These are phyloP conservation scores for Globisporangium alternatum DNA, from an alignment of 352 stramenopile genomes.

Conservation along the genomic window DNA sequence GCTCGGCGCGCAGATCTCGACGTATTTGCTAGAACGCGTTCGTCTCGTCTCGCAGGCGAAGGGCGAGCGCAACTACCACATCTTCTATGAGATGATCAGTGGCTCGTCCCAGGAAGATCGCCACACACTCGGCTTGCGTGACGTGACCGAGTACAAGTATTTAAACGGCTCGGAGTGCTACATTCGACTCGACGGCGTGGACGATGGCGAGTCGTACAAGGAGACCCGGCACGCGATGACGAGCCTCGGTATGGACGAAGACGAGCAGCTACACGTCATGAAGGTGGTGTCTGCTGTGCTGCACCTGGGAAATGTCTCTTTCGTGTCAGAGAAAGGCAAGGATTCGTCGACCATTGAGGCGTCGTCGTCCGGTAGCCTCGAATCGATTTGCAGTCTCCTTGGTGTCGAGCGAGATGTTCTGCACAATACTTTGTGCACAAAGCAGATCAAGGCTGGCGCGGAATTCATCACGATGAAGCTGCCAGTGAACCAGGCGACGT, in stretches of 20 bases:
- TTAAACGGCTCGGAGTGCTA: slow-evolving; percentile 82
- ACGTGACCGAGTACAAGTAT: slow-evolving; percentile 73
- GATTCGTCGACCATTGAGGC: slow-evolving; percentile 57
- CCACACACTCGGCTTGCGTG: slow-evolving; percentile 38
- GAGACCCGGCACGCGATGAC: slow-evolving; percentile 79
- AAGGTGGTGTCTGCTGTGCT: slow-evolving; percentile 82
- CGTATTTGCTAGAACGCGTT: slow-evolving; percentile 96
- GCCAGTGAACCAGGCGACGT: slow-evolving; percentile 59
- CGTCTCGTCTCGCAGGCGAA: slow-evolving; percentile 90
- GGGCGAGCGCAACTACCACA: slow-evolving; percentile 97
- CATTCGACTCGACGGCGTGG: slow-evolving; percentile 65
- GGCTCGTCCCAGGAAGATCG: slow-evolving; percentile 64
- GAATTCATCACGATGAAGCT: slow-evolving; percentile 79
- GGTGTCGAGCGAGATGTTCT: slow-evolving; percentile 57
- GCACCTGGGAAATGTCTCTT: slow-evolving; percentile 84
- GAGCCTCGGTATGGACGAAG: slow-evolving; percentile 68
- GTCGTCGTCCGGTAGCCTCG: slow-evolving; percentile 40
- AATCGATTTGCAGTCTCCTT: slow-evolving; percentile 79
- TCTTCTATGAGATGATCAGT: slow-evolving; percentile 97
- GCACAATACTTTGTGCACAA: slow-evolving; percentile 64
- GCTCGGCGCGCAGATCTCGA: slow-evolving; percentile 80
- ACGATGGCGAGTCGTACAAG: slow-evolving; percentile 77
- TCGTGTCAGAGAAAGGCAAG: slow-evolving; percentile 67
- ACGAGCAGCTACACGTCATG: slow-evolving; percentile 83
- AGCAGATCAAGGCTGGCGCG: slow-evolving; percentile 72